These are phyloP conservation scores for Amyloporia xantha DNA, from an alignment of 768 basidiomycete genomes.

Conservation along the genomic window DNA sequence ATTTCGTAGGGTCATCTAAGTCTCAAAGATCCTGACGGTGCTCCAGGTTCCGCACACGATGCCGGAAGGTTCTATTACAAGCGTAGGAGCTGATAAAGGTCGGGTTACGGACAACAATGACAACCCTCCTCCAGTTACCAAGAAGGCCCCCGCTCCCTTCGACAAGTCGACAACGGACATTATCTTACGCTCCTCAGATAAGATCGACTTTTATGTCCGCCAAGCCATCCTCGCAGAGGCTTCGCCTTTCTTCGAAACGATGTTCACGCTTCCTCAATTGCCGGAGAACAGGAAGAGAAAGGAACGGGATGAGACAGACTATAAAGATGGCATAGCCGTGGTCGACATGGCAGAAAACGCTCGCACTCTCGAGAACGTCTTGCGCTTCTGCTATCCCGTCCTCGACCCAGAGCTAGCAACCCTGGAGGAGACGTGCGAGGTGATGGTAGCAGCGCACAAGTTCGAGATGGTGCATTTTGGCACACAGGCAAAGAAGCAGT, in stretches of 20 bases:
- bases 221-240: conserved; percentile 5
- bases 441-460: conserved; percentile 22
- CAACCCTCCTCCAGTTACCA: too few species aligned
- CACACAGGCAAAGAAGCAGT: conserved; percentile 6
- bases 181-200: conserved; percentile 14
- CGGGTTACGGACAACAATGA: too few species aligned
- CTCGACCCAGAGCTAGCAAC: conserved; percentile 6
- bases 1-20: too few species aligned
- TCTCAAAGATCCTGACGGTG: too few species aligned
- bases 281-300: background rate
- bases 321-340: background rate
- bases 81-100: too few species aligned
- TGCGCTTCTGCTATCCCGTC: conserved; percentile 20
- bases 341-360: conserved; percentile 14
- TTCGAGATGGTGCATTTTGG: conserved; percentile 20
- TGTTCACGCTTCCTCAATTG: conserved; percentile 11
- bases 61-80: too few species aligned
- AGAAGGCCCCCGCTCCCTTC: conserved; percentile 6
- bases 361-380: conserved; percentile 16
- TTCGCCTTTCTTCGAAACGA: conserved; percentile 11
- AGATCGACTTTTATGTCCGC: conserved; percentile 11
- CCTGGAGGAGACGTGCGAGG: conserved; percentile 8
- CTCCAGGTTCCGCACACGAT: too few species aligned
- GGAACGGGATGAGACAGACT: background rate
- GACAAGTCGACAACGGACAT: conserved; percentile 7